phyloP scores from a whole-genome alignment of 495 filamentous ascomycete genomes.

The Daldinia grandis region DNA sequence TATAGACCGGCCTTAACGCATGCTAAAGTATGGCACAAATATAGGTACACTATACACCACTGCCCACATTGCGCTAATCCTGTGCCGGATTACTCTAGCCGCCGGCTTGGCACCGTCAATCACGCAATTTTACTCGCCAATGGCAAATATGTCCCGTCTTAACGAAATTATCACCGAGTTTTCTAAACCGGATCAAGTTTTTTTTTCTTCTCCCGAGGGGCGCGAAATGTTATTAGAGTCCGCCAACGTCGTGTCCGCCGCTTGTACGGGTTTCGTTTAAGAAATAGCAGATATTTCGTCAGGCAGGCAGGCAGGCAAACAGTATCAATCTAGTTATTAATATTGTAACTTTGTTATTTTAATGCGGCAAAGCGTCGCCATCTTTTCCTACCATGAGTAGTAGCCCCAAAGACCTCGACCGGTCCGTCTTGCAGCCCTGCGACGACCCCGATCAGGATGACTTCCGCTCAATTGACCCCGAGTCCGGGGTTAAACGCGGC shows the following conservation, averaged over 20 bases:
- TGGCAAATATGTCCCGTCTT: not conserved
- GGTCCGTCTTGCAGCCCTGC: slow-evolving; percentile 4
- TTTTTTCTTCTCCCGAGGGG: not conserved
- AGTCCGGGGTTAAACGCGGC: slow-evolving; percentile 60
- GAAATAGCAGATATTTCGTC: not conserved
- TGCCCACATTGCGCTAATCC: slow-evolving; percentile 1
- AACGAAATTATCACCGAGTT: slow-evolving; percentile 18
- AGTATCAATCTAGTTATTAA: no score
- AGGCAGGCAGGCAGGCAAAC: no score
- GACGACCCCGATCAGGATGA: slow-evolving; percentile 45
- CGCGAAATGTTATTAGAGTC: not conserved
- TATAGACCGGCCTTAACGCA: not conserved
- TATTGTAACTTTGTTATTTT: not conserved
- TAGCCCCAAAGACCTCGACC: slow-evolving; percentile 26
- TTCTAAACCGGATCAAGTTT: slow-evolving; percentile 3
- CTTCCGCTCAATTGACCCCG: slow-evolving; percentile 55
- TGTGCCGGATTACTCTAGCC: slow-evolving; percentile 22
- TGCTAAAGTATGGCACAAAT: not conserved
- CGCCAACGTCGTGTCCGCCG: not conserved
- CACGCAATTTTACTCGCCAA: slow-evolving; percentile 32
- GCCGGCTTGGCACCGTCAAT: slow-evolving; percentile 24
- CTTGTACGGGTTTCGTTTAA: not conserved
- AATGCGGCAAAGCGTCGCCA: not conserved
- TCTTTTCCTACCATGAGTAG: slow-evolving; percentile 16
- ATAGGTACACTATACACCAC: no score